Percentiles rank a stretch among this genome's conserved stretches.
phyloP scores from a whole-genome alignment of 345 rosid species.

The Noccaea caerulescens region DNA sequence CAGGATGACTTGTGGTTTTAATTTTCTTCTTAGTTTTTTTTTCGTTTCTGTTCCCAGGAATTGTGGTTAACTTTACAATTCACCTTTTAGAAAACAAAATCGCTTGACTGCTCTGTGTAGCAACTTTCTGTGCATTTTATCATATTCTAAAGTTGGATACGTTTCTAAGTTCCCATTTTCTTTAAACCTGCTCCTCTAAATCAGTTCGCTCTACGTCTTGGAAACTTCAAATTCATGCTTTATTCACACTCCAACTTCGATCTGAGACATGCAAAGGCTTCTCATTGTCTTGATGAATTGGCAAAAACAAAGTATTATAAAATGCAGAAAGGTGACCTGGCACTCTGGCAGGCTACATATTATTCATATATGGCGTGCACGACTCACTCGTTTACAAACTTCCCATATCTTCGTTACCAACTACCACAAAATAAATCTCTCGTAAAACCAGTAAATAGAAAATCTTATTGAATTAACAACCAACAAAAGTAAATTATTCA shows the following conservation, averaged over 20 bases:
- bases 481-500: not conserved
- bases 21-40: conserved; percentile 5
- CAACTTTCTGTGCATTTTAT: conserved; percentile 22
- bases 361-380: conserved; percentile 36
- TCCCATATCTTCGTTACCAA: conserved; percentile 21
- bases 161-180: not conserved
- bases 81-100: not conserved
- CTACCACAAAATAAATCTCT: conserved; percentile 8
- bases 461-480: conserved; percentile 20
- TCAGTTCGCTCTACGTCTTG: not conserved
- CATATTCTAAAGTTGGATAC: conserved; percentile 12
- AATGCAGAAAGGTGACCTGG: conserved; percentile 13
- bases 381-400: conserved; percentile 32
- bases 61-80: conserved; percentile 7
- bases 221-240: not conserved
- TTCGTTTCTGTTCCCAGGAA: conserved; percentile 7
- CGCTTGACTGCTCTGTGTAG: not conserved
- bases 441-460: not conserved
- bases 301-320: conserved; percentile 16
- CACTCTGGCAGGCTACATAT: conserved; percentile 21
- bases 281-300: conserved; percentile 13
- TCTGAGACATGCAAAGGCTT: conserved; percentile 19
- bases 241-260: conserved; percentile 10
- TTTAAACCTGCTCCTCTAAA: not conserved
- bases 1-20: not conserved